Base-by-base conservation (phyloP, 2,329 filamentous ascomycete genomes). In the Aspergillus felis region DNA sequence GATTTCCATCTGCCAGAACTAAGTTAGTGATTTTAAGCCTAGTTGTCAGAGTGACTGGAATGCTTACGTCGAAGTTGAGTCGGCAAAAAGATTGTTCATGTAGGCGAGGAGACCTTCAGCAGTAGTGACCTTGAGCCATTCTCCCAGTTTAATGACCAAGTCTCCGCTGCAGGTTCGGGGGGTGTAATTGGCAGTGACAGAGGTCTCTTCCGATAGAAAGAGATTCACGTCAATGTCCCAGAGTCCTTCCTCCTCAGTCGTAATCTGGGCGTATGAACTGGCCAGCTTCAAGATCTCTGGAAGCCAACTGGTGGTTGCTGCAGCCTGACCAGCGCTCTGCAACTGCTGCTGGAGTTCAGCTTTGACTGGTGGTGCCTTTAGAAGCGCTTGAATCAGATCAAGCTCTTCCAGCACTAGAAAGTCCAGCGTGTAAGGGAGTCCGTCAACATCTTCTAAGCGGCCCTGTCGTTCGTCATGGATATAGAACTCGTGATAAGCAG, bases 161-260 rank as follows among this genome's bases (percentile, higher is more conserved):
- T 97, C 94, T 51, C 92, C 92, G 62, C 91, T 94, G 44, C 93
- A 94, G 20, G 91, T 96, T 64, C 94, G 87, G 14, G 94, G 90
- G 0, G 94, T 97, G 76, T 97, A 99, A 74, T 97, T 97, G 32
- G 92, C 90, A 12, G 92, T 96, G 20, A 97, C 89, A 2, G 92
- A 93, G 1, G 91, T 93, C 76, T 97, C 93, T 74, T 99, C 94
- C 0, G 92, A 93, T 50, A 99, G 82, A 75, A 95, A 99, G 2
- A 99, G 84, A 57, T 96, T 97, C 64, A 95, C 89, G 73, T 99
- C 94, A 61, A 97, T 91, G 66, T 97, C 91, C 94, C 94, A 99
- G 9, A 99, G 78, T 7, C 90, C 91, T 76, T 97, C 91, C 70
- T 97, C 94, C 73, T 99, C 94, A 28, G 86, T 87, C 1, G 90